Conservation (phyloP, 2,329 filamentous ascomycete species). For the Paradendryphiella salina region DNA sequence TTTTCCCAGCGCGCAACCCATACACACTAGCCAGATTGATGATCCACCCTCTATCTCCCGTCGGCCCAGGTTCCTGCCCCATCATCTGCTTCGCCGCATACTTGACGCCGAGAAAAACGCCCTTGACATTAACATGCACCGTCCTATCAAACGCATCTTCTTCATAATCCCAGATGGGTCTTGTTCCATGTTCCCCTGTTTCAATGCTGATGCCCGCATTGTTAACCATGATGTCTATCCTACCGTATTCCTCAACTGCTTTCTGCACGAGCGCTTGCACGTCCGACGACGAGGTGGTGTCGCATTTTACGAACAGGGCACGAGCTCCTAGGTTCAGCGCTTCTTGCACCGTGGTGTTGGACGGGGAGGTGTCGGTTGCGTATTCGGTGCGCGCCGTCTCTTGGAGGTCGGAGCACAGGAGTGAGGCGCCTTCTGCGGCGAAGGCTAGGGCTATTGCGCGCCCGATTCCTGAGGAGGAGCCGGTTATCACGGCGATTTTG, state of each 20-base stretch:
- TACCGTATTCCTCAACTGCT: slow-evolving; percentile 51
- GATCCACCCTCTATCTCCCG: slow-evolving; percentile 54
- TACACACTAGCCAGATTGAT: slow-evolving; percentile 59
- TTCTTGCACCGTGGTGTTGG: slow-evolving; percentile 39
- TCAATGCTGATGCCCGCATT: slow-evolving; percentile 55
- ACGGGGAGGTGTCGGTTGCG: slow-evolving; percentile 21
- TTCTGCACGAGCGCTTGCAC: slow-evolving; percentile 50
- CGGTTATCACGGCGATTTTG: slow-evolving; percentile 44
- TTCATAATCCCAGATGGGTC: slow-evolving; percentile 52
- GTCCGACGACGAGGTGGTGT: slow-evolving; percentile 51
- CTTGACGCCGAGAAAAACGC: slow-evolving; percentile 52
- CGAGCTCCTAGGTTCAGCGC: slow-evolving; percentile 34
- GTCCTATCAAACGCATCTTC: slow-evolving; percentile 54
- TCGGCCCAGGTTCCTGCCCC: slow-evolving; percentile 48
- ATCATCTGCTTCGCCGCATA: slow-evolving; percentile 56
- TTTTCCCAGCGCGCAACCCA: slow-evolving; percentile 48
- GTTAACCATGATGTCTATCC: slow-evolving; percentile 55
- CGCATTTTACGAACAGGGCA: slow-evolving; percentile 44
- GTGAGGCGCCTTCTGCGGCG: slow-evolving; percentile 36
- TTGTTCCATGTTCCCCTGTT: slow-evolving; percentile 25
- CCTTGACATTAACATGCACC: slow-evolving; percentile 45
- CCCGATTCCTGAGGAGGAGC: slow-evolving; percentile 41
- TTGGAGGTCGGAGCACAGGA: slow-evolving; percentile 41
- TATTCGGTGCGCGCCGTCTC: slow-evolving; percentile 21
- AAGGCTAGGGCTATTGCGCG: slow-evolving; percentile 41